Base-by-base conservation (phyloP, 306 rosid species). In the Alnus rubra region DNA sequence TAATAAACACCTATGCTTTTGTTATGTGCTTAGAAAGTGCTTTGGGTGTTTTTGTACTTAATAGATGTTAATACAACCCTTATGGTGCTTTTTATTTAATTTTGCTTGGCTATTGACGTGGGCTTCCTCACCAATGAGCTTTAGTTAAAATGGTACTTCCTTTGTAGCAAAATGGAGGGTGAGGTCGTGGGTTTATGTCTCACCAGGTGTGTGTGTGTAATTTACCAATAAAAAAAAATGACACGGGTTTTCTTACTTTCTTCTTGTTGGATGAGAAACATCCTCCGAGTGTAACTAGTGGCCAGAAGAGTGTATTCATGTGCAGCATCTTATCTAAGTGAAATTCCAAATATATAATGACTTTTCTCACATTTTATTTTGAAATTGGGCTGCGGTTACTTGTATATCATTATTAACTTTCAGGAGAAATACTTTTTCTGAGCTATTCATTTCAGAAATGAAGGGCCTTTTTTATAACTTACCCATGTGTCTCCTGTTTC, bases 21-120 rank as follows among this genome's bases (percentile, higher is more conserved):
- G 45, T 42, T 42, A 12, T 59, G 10, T 23, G 28, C 58, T 0
- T 10, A 44, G 54, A 54, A 60, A 28, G 23, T 42, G 60, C 54
- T 18, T 50, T 70, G 76, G 55, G 15, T 49, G 45, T 62, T 37
- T n/a, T 74, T 60, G 52, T 50, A 62, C 65, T 72, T 31, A 69
- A 68, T 68, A 47, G 28, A 28, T 35, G 33, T 33, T 4, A 58
- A 33, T 19, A 37, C 28, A 64, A 28, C 28, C 48, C 74, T 64
- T 63, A 5, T 30, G 19, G 45, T 72, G 28, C 49, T 50, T n/a
- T 4, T 33, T 65, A 50, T 70, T 42, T 11, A 28, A 59, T 59
- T 9, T 28, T 59, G 55, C 8, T 47, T 15, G 74, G 71, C 53
- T 64, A 37, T 50, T 33, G 18, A 65, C 37, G 7, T 76, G 28